phyloP scores from a whole-genome alignment of 208 protist genomes.

The Entamoeba invadens region DNA sequence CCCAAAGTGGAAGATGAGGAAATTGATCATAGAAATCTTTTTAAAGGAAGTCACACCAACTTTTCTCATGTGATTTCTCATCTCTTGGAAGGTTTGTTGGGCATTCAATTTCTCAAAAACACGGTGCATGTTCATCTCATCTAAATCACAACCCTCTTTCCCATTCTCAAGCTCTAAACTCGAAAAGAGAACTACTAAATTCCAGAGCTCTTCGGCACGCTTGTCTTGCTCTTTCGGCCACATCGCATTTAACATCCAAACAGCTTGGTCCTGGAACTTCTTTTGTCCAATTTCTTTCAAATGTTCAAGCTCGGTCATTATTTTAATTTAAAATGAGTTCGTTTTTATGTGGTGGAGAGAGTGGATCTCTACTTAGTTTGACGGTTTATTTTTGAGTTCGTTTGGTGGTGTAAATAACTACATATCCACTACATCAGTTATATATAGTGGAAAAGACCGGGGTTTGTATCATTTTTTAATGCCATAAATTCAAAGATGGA shows the following conservation, averaged over 20 bases:
- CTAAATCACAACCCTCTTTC: not conserved
- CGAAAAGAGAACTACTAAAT: not conserved
- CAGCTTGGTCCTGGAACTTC: not conserved
- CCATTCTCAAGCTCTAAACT: not conserved
- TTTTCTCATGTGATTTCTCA: constrained; percentile 2
- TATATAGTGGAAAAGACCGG: no score
- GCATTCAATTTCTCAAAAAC: not conserved
- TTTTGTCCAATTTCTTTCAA: not conserved
- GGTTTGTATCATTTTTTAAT: no score
- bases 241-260: not conserved
- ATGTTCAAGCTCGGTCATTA: not conserved
- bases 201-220: not conserved
- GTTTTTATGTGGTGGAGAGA: no score
- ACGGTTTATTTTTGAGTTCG: no score
- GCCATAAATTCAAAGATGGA: no score
- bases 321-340: no score
- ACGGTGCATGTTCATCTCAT: not conserved
- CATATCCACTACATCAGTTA: no score
- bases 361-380: no score
- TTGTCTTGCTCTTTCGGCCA: not conserved
- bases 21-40: not conserved
- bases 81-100: not conserved
- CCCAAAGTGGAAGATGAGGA: not conserved
- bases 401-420: no score
- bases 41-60: not conserved